Conservation (phyloP, 345 rosid genomes). For the Citrus unshiu region DNA sequence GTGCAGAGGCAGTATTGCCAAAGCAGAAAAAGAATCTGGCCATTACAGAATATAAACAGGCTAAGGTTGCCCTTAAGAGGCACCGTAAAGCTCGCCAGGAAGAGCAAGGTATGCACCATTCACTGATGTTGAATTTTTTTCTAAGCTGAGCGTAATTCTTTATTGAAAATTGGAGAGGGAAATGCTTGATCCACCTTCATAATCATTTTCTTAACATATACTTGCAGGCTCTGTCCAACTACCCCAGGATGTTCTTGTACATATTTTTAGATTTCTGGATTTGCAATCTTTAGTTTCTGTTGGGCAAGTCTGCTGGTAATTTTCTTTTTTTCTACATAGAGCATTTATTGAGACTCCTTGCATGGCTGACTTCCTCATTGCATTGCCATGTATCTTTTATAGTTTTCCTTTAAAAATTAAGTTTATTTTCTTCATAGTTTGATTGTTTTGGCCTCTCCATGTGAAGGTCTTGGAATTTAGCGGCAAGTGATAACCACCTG, state of each 20-base stretch:
- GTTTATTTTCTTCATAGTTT: not conserved
- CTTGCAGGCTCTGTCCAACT: slow-evolving; percentile 51
- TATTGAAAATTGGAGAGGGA: not conserved
- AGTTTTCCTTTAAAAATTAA: not conserved
- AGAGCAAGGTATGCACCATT: slow-evolving; percentile 30
- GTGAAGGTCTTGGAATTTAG: slow-evolving; percentile 79
- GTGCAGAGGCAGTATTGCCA: slow-evolving; percentile 64
- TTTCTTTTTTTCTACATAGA: not conserved
- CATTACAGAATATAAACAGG: slow-evolving; percentile 63
- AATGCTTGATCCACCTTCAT: not conserved
- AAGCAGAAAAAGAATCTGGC: slow-evolving; percentile 83
- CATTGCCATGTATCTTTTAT: not conserved
- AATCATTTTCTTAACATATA: not conserved
- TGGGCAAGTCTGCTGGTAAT: slow-evolving; percentile 65
- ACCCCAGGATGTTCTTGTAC: slow-evolving; percentile 65
- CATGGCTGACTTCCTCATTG: too few species aligned
- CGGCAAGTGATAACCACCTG: slow-evolving; percentile 49
- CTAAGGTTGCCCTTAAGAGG: slow-evolving; percentile 70
- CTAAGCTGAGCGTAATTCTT: not conserved
- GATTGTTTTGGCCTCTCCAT: slow-evolving; percentile 15
- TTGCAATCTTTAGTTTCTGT: slow-evolving; percentile 52
- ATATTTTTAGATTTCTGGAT: slow-evolving; percentile 68
- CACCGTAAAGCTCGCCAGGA: slow-evolving; percentile 41
- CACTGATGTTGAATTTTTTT: not conserved
- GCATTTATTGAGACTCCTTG: not conserved